These are phyloP conservation scores for Thuja plicata DNA, from an alignment of 83 land plant species.

Conservation along the genomic window DNA sequence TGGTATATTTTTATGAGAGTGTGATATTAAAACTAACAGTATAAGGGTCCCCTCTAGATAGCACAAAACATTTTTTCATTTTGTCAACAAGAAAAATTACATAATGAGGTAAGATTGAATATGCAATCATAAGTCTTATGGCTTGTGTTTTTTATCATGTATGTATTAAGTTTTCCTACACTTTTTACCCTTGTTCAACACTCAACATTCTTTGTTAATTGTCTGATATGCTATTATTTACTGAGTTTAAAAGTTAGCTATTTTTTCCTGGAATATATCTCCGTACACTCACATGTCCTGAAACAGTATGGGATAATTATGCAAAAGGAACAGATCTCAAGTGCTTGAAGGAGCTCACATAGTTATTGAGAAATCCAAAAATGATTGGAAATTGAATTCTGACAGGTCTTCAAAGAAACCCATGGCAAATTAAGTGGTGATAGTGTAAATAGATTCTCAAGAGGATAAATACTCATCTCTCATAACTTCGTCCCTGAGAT, in stretches of 20 bases:
- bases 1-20: not conserved
- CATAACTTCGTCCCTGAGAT: not conserved
- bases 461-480: not conserved
- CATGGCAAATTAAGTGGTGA: not conserved
- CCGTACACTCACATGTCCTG: not conserved
- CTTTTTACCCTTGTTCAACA: not conserved
- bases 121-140: not conserved
- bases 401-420: not conserved
- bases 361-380: not conserved
- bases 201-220: not conserved
- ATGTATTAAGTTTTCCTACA: not conserved
- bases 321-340: not conserved
- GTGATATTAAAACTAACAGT: not conserved
- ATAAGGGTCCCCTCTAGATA: not conserved
- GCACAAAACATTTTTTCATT: not conserved
- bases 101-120: not conserved
- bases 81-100: not conserved
- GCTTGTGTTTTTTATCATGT: not conserved
- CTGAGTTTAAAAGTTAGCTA: not conserved
- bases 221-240: not conserved
- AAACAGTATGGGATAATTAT: not conserved
- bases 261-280: not conserved
- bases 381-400: not conserved
- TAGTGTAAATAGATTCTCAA: not conserved
- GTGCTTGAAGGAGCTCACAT: not conserved